These are phyloP conservation scores for Eutrema heterophyllum DNA, from an alignment of 345 rosid genomes.

Conservation along the genomic window DNA sequence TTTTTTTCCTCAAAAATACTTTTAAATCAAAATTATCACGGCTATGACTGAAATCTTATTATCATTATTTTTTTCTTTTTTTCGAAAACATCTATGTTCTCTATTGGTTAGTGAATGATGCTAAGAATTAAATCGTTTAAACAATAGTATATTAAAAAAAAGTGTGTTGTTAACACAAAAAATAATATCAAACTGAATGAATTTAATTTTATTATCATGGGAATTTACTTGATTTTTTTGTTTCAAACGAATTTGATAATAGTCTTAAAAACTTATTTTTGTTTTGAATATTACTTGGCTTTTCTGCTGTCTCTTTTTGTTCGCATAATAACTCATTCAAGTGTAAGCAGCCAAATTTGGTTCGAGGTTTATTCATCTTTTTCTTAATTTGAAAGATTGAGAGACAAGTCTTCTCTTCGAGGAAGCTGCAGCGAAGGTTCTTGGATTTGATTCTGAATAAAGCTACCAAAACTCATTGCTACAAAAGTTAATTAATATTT, in stretches of 20 bases:
- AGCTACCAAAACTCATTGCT: not conserved
- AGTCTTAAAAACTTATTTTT: not conserved
- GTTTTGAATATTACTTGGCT: not conserved
- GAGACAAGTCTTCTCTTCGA: conserved; percentile 10
- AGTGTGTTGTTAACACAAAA: too few species aligned
- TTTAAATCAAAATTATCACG: not conserved
- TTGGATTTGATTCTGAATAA: conserved; percentile 5
- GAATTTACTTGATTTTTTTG: too few species aligned
- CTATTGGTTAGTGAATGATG: too few species aligned
- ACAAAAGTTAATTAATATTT: not conserved
- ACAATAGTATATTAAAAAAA: too few species aligned
- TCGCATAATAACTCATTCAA: not conserved
- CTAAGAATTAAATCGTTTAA: too few species aligned
- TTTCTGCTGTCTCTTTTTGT: not conserved
- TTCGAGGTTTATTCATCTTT: conserved; percentile 6
- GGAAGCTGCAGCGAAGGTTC: conserved; percentile 28
- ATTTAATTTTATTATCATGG: too few species aligned
- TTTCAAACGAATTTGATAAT: not conserved
- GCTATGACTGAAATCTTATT: too few species aligned
- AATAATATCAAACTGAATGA: too few species aligned
- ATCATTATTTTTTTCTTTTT: too few species aligned
- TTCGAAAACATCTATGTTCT: too few species aligned
- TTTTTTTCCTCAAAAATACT: not conserved
- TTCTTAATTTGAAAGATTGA: not conserved
- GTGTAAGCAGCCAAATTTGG: conserved; percentile 23